These are phyloP conservation scores for Spergularia azorica DNA, from an alignment of 179 eudicot genomes.

Conservation along the genomic window DNA sequence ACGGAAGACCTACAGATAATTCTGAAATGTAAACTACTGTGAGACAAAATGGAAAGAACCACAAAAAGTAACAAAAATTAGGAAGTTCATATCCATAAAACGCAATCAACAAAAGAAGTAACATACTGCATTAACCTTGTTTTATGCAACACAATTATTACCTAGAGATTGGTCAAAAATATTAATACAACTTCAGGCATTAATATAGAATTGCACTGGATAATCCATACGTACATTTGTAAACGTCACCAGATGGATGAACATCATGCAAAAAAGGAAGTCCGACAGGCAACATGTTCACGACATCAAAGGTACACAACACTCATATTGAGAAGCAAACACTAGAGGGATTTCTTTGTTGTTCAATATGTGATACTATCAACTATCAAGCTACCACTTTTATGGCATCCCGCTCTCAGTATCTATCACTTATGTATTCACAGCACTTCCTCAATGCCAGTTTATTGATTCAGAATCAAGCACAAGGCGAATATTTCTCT, in stretches of 20 bases:
- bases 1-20: conserved; percentile 11
- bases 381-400: background rate
- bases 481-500: background rate
- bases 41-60: background rate
- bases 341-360: background rate
- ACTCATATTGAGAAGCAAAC: background rate
- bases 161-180: no score
- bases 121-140: background rate
- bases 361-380: background rate
- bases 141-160: background rate
- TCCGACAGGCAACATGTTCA: background rate
- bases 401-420: background rate
- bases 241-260: background rate
- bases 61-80: background rate
- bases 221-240: no score
- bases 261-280: background rate
- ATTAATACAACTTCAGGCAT: background rate
- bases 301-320: background rate
- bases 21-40: background rate
- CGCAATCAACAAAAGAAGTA: background rate
- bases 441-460: background rate
- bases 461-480: background rate
- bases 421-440: background rate
- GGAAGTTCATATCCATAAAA: no score
- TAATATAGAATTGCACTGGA: no score